A percentile compares a stretch with the other conserved stretches of the same genome.
Evolutionary conservation across 2,329 filamentous ascomycete species (phyloP).

Genomic region (Aspergillus luchuensis): DNA sequence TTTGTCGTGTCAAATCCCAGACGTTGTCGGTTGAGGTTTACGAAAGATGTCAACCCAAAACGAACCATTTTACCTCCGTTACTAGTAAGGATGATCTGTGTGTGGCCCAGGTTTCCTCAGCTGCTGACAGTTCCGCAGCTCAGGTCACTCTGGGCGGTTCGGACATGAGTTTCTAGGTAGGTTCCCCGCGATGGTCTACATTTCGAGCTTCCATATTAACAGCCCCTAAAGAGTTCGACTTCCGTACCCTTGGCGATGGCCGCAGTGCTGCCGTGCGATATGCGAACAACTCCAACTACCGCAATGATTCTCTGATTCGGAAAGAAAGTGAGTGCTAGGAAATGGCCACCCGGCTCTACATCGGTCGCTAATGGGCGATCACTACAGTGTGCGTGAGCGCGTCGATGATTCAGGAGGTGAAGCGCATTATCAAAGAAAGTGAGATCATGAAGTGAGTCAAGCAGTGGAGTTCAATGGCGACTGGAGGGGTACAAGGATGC

Average conservation of each 20-base stretch:
- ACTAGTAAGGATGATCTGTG: constrained; percentile 71
- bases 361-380: constrained; percentile 21
- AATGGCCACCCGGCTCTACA: constrained; percentile 7
- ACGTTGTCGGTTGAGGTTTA: constrained; percentile 12
- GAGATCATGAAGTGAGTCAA: constrained; percentile 86
- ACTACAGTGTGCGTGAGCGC: constrained; percentile 89
- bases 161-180: constrained; percentile 96
- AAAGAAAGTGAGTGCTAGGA: constrained; percentile 82
- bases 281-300: constrained; percentile 99
- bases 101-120: constrained; percentile 40
- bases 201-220: constrained; percentile 30
- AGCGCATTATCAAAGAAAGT: constrained; percentile 93
- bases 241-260: constrained; percentile 87
- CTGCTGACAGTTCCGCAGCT: constrained; percentile 62
- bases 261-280: constrained; percentile 92
- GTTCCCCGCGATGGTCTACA: constrained; percentile 22
- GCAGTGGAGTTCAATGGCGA: not conserved
- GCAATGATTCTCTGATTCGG: constrained; percentile 95
- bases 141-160: constrained; percentile 94
- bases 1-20: constrained; percentile 6
- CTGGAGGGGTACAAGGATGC: not conserved
- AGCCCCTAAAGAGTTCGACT: constrained; percentile 78
- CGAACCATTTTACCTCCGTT: constrained; percentile 92
- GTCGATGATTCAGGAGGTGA: constrained; percentile 87
- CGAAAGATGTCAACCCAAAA: constrained; percentile 64